These are phyloP conservation scores for Ilyonectria destructans DNA, from an alignment of 2,329 filamentous ascomycete species.

Conservation along the genomic window DNA sequence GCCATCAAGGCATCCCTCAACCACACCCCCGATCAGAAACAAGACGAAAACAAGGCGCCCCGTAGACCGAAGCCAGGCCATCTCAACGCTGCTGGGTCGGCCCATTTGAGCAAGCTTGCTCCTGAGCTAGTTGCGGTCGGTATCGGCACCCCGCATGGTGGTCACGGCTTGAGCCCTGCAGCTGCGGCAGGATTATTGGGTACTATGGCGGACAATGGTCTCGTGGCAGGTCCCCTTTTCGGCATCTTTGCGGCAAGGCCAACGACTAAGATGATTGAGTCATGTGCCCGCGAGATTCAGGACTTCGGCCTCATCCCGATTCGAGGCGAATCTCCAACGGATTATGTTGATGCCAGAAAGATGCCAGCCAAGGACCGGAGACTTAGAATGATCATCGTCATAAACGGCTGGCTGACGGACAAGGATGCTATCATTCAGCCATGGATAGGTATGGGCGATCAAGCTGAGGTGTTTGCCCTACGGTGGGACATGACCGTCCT, in stretches of 20 bases:
- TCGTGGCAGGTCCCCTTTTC: slow-evolving; percentile 88
- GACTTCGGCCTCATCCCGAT: slow-evolving; percentile 91
- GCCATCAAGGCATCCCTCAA: slow-evolving; percentile 67
- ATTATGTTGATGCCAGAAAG: slow-evolving; percentile 66
- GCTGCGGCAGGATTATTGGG: slow-evolving; percentile 86
- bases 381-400: slow-evolving; percentile 85
- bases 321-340: slow-evolving; percentile 61
- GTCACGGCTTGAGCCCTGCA: slow-evolving; percentile 81
- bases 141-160: slow-evolving; percentile 84
- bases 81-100: slow-evolving; percentile 47
- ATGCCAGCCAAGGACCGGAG: slow-evolving; percentile 74
- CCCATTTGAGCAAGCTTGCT: slow-evolving; percentile 77
- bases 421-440: slow-evolving; percentile 79
- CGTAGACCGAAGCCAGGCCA: slow-evolving; percentile 81
- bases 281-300: slow-evolving; percentile 88
- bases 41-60: slow-evolving; percentile 75
- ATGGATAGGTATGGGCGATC: slow-evolving; percentile 83
- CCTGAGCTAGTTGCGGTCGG: slow-evolving; percentile 84
- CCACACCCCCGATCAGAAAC: slow-evolving; percentile 51
- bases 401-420: slow-evolving; percentile 86
- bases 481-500: slow-evolving; percentile 88
- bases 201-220: slow-evolving; percentile 82
- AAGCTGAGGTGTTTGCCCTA: slow-evolving; percentile 86
- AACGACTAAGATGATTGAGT: slow-evolving; percentile 88
- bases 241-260: slow-evolving; percentile 92